A percentile compares a stretch with the other conserved stretches of the same genome.
Conservation (phyloP, 1,284 basidiomycete genomes). For the Ganoderma boninense region DNA sequence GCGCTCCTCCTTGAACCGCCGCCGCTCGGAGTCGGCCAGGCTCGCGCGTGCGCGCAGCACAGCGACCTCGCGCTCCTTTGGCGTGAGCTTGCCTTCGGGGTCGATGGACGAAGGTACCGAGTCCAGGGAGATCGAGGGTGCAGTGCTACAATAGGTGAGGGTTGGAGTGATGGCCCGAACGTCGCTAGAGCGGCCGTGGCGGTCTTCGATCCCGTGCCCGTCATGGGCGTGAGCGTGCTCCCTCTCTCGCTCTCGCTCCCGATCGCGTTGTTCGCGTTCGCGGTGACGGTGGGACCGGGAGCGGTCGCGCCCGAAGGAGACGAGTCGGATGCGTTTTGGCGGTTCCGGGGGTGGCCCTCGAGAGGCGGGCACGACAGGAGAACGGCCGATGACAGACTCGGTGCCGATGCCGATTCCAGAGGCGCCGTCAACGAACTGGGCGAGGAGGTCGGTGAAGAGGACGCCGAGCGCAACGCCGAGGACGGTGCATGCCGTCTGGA, state of each 20-base stretch:
- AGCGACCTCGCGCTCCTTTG: constrained; percentile 74
- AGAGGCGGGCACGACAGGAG: constrained; percentile 23
- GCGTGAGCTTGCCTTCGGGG: constrained; percentile 64
- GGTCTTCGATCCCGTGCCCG: constrained; percentile 19
- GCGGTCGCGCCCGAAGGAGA: constrained; percentile 38
- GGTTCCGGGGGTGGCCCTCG: constrained; percentile 31
- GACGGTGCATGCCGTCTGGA: constrained; percentile 62
- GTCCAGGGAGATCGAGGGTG: constrained; percentile 44
- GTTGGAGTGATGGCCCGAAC: constrained; percentile 40
- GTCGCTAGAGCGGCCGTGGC: constrained; percentile 36
- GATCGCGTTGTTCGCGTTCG: constrained; percentile 27
- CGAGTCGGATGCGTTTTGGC: constrained; percentile 41
- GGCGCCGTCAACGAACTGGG: constrained; percentile 59
- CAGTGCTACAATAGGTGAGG: constrained; percentile 40
- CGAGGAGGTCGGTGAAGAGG: constrained; percentile 70
- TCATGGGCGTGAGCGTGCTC: constrained; percentile 11
- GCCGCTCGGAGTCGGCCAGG: constrained; percentile 80
- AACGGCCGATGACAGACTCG: constrained; percentile 18
- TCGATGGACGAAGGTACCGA: constrained; percentile 70
- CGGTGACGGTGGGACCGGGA: constrained; percentile 31
- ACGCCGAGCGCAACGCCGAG: constrained; percentile 71
- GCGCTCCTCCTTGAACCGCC: constrained; percentile 82
- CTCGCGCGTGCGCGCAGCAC: constrained; percentile 77
- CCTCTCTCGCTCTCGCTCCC: constrained; percentile 31
- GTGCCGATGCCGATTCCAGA: constrained; percentile 37